phyloP scores from a whole-genome alignment of 495 filamentous ascomycete species.

The Articulospora tetracladia region DNA sequence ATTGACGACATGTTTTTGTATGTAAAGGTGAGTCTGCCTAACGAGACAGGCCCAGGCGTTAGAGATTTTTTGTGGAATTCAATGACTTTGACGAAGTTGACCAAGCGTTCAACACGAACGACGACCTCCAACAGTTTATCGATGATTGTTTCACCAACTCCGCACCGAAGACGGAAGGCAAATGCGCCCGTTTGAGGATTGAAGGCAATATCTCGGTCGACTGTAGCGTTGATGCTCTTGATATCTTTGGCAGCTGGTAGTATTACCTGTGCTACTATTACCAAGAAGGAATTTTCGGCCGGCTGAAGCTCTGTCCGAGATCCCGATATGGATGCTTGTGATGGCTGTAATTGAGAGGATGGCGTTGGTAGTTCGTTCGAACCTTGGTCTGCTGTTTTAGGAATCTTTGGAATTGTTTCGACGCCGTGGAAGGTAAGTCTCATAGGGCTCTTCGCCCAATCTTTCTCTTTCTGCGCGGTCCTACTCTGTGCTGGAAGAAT shows the following conservation, averaged over 20 bases:
- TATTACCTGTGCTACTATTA: conserved; percentile 38
- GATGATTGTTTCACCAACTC: conserved; percentile 54
- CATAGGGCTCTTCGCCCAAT: conserved; percentile 53
- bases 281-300: conserved; percentile 20
- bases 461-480: conserved; percentile 18
- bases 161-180: conserved; percentile 50
- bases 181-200: conserved; percentile 53
- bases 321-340: neutral
- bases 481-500: conserved; percentile 27
- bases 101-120: conserved; percentile 57
- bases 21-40: conserved; percentile 57
- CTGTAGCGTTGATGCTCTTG: conserved; percentile 41
- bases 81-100: conserved; percentile 61
- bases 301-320: conserved; percentile 16
- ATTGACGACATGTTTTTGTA: conserved; percentile 36
- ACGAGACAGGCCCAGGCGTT: conserved; percentile 50
- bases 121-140: conserved; percentile 50
- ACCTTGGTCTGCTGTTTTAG: neutral
- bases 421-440: conserved; percentile 48
- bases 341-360: neutral
- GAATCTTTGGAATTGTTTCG: conserved; percentile 10
- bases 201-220: conserved; percentile 59
- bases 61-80: conserved; percentile 45
- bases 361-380: neutral
- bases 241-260: conserved; percentile 35